phyloP scores from a whole-genome alignment of 2,329 filamentous ascomycete genomes.

The Acrocalymma vagum region DNA sequence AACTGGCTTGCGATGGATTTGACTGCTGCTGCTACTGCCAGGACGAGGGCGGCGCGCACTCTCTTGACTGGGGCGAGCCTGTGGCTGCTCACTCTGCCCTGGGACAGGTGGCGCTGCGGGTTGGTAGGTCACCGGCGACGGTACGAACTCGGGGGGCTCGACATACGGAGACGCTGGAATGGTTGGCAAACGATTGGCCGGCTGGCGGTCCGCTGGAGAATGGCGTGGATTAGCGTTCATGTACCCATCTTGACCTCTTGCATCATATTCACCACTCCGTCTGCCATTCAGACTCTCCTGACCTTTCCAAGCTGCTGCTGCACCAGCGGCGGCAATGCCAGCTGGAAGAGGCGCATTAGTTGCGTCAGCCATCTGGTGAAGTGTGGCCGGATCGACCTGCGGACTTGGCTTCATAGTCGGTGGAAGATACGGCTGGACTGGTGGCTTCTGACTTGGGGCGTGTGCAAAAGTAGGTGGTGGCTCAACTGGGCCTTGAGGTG shows the following conservation, averaged over 20 bases:
- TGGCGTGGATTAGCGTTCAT: slow-evolving; percentile 58
- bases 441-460: slow-evolving; percentile 73
- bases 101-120: slow-evolving; percentile 45
- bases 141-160: slow-evolving; percentile 47
- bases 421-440: slow-evolving; percentile 74
- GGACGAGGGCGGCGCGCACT: slow-evolving; percentile 32
- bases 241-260: slow-evolving; percentile 27
- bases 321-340: slow-evolving; percentile 48
- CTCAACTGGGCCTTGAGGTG: slow-evolving; percentile 76
- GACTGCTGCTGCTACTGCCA: slow-evolving; percentile 30
- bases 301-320: slow-evolving; percentile 50
- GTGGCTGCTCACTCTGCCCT: slow-evolving; percentile 41
- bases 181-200: slow-evolving; percentile 51
- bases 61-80: slow-evolving; percentile 29
- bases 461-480: slow-evolving; percentile 83
- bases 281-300: slow-evolving; percentile 40
- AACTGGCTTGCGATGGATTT: slow-evolving; percentile 49
- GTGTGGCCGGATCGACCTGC: slow-evolving; percentile 81
- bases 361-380: slow-evolving; percentile 80
- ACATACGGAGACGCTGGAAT: slow-evolving; percentile 56
- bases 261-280: slow-evolving; percentile 41
- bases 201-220: slow-evolving; percentile 61
- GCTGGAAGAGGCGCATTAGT: slow-evolving; percentile 59
- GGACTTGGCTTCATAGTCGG: slow-evolving; percentile 82
- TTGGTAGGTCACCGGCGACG: slow-evolving; percentile 38